A percentile compares a stretch with the other conserved stretches of the same genome.
These are phyloP conservation scores for Russula compacta DNA, from an alignment of 768 basidiomycete species.

Conservation along the genomic window DNA sequence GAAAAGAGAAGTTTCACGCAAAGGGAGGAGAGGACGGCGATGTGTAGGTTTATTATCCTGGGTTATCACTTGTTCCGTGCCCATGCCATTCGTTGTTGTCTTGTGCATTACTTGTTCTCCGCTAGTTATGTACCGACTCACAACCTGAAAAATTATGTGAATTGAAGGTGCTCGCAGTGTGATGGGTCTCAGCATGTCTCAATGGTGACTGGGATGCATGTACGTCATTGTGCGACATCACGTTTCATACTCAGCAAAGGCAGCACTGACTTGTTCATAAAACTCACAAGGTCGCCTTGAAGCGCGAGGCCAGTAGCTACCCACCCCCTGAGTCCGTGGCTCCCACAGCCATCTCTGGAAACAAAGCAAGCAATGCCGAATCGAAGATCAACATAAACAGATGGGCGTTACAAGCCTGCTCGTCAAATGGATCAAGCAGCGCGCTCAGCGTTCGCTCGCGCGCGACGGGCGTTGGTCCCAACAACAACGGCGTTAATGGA, in stretches of 20 bases:
- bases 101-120: not conserved
- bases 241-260: not conserved
- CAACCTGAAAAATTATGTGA: not conserved
- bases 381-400: slow-evolving; percentile 69
- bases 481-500: slow-evolving; percentile 39
- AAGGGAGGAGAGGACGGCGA: not conserved
- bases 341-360: slow-evolving; percentile 62
- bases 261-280: not conserved
- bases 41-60: not conserved
- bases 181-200: too few relatives aligned
- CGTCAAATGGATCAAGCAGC: slow-evolving; percentile 53
- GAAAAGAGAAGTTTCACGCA: not conserved
- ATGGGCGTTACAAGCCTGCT: slow-evolving; percentile 68
- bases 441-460: slow-evolving; percentile 36
- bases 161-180: too few relatives aligned
- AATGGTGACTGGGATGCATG: too few relatives aligned
- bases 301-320: not conserved
- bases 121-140: not conserved
- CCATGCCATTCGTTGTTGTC: slow-evolving; percentile 11
- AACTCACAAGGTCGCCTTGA: not conserved
- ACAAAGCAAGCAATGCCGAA: slow-evolving; percentile 54
- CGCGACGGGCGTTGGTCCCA: slow-evolving; percentile 42
- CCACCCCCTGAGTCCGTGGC: slow-evolving; percentile 2
- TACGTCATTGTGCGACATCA: not conserved
- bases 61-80: not conserved